Evolutionary conservation across 192 early-diverging fungal species (phyloP).

Genomic region (Coemansia interrupta): DNA sequence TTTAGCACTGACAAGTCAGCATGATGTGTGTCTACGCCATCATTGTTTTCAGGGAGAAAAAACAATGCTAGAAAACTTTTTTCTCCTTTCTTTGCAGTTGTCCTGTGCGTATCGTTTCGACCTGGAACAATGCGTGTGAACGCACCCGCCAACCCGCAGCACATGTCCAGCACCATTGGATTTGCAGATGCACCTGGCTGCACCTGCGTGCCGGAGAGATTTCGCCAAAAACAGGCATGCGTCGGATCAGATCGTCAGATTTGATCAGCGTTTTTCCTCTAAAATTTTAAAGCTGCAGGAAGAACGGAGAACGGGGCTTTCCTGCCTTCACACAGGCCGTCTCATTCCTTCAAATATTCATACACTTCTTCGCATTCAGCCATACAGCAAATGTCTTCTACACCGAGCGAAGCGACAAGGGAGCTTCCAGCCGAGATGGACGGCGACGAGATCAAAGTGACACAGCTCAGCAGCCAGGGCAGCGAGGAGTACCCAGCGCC

Average conservation of each 20-base stretch:
- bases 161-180: too few relatives aligned
- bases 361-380: not conserved
- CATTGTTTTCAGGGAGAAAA: not conserved
- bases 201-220: too few relatives aligned
- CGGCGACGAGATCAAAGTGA: slow-evolving; percentile 40
- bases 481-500: slow-evolving; percentile 20
- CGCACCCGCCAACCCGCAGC: too few relatives aligned
- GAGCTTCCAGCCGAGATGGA: slow-evolving; percentile 31
- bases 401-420: not conserved
- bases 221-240: not conserved
- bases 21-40: not conserved
- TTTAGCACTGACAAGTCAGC: too few relatives aligned
- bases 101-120: not conserved
- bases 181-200: too few relatives aligned
- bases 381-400: not conserved
- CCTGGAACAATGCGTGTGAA: too few relatives aligned
- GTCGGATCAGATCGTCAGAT: not conserved
- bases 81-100: not conserved
- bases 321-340: not conserved
- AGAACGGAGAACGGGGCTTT: not conserved
- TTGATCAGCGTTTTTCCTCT: not conserved
- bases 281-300: not conserved
- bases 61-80: not conserved
- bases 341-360: not conserved
- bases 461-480: slow-evolving; percentile 7